Evolutionary conservation across 495 filamentous ascomycete genomes (phyloP).

Genomic region (Xylaria castorea): DNA sequence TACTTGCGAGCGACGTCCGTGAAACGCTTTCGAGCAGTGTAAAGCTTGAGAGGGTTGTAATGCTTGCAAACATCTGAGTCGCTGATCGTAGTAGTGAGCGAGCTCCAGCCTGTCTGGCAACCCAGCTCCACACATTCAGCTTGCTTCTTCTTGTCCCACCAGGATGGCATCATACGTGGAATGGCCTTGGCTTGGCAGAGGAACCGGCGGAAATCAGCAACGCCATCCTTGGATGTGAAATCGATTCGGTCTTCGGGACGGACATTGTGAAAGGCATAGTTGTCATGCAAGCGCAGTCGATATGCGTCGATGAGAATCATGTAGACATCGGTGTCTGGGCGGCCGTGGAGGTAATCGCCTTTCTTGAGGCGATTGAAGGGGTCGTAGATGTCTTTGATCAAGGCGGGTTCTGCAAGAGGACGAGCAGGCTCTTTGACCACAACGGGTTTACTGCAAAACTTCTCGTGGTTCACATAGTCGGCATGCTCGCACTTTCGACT

Average conservation of each 20-base stretch:
- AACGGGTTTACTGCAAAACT: neutral
- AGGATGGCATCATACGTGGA: constrained; percentile 45
- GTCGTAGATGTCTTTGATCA: constrained; percentile 21
- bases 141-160: constrained; percentile 48
- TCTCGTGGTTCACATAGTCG: neutral
- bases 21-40: neutral
- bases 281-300: constrained; percentile 52
- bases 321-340: constrained; percentile 49
- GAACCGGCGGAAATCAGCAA: constrained; percentile 29
- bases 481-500: constrained; percentile 3
- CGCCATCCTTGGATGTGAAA: constrained; percentile 32
- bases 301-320: constrained; percentile 55
- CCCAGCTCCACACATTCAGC: constrained; percentile 37
- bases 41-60: neutral
- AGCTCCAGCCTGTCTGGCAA: constrained; percentile 32
- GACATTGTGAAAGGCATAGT: constrained; percentile 31
- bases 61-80: neutral
- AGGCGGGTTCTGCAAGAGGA: constrained; percentile 8
- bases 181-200: constrained; percentile 22
- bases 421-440: neutral
- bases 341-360: constrained; percentile 45
- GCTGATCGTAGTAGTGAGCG: constrained; percentile 29
- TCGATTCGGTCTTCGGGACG: constrained; percentile 36
- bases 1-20: neutral
- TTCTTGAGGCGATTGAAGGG: constrained; percentile 40